Evolutionary conservation across 768 basidiomycete species (phyloP), one percentile per base, ranked within the genome.

Genomic region (Termitomyces sp.): DNA sequence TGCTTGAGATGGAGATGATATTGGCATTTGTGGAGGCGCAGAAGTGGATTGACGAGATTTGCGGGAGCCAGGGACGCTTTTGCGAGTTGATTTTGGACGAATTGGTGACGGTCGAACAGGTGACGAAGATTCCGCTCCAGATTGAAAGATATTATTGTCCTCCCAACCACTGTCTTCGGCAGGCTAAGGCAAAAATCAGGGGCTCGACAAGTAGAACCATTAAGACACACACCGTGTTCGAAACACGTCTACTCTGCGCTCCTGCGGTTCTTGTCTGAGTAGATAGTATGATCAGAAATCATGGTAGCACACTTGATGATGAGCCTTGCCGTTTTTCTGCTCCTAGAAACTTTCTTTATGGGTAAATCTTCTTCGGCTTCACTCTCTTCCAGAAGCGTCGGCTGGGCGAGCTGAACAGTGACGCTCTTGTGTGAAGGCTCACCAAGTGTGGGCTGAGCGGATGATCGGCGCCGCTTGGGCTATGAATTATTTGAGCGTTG

Each of bases 101-200:
- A 72, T 58, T 46, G 85, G 87, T 5, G 85, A 81, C 36, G 87
- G 84, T 18, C 85, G 86, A 10, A 68, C 70, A 34, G 91, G 90
- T 14, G 90, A 92, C 7, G 90, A 90, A n/a, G 87, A 88, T 64
- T 93, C 91, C 5, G 87, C 87, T n/a, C 90, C 91, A 9, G 90
- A 92, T 66, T 94, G 91, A 68, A 94, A 94, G 29, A 92, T 83
- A 61, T 94, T 93, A 65, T 91, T 92, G 62, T 92, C 91, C 65
- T 93, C 91, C 90, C 91, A 93, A 34, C 89, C 90, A 63, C 90
- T 92, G 53, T 90, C 89, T 39, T 89, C 87, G 27, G 68, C 73
- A 20, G 60, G 53, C 60, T 59, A 52, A 26, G 26, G 57, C 56
- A 55, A 43, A 49, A 36, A 16, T 44, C 58, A 55, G 31, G 51